These are phyloP conservation scores for Apiospora koreana DNA, from an alignment of 2,329 filamentous ascomycete species.

Conservation along the genomic window DNA sequence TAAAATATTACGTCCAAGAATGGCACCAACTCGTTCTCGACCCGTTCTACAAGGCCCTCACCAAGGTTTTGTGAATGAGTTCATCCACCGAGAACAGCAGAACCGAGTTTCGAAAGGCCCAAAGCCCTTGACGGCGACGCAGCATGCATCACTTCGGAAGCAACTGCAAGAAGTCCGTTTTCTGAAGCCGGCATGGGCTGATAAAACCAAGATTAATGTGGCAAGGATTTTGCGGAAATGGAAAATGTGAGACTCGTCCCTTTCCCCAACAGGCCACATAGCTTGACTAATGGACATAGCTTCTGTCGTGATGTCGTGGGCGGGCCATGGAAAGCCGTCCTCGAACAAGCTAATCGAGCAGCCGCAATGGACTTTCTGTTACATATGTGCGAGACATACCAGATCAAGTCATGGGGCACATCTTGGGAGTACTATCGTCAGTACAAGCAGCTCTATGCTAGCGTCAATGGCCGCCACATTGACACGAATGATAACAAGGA, in stretches of 20 bases:
- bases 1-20: not conserved
- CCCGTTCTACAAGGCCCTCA: not conserved
- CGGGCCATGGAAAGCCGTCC: not conserved
- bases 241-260: constrained; percentile 8
- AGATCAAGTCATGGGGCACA: constrained; percentile 15
- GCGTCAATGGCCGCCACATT: constrained; percentile 15
- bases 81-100: not conserved
- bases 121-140: constrained; percentile 1
- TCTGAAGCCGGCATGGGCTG: constrained; percentile 20
- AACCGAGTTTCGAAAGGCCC: constrained; percentile 9
- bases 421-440: constrained; percentile 19
- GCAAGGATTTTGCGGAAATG: constrained; percentile 22
- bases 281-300: constrained; percentile 15
- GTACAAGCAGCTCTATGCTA: constrained; percentile 19
- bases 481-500: constrained; percentile 19
- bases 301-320: not conserved
- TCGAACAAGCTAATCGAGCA: not conserved
- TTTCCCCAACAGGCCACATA: not conserved
- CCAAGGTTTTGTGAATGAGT: not conserved
- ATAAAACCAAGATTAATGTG: constrained; percentile 25
- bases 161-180: constrained; percentile 22
- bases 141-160: constrained; percentile 20
- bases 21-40: constrained; percentile 6
- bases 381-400: constrained; percentile 12
- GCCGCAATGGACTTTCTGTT: not conserved